phyloP scores from a whole-genome alignment of 106 monocot genomes.

The Acorus calamus region DNA sequence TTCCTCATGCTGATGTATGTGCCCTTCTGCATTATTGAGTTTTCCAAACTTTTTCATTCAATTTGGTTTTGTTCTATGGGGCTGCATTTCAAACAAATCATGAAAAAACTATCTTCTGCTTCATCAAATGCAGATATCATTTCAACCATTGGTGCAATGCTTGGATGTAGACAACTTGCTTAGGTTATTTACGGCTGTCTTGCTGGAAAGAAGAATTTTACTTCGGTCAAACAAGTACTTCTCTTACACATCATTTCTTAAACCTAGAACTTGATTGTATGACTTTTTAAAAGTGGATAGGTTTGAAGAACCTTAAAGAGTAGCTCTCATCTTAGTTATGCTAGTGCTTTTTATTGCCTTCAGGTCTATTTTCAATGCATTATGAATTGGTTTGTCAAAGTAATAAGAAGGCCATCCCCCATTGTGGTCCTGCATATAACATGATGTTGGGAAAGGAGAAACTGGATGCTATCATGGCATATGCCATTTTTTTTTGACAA shows the following conservation, averaged over 20 bases:
- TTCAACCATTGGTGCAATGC: slow-evolving; percentile 93
- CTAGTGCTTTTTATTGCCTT: background rate
- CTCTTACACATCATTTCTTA: background rate
- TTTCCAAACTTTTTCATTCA: slow-evolving; percentile 7
- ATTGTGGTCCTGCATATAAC: too few relatives aligned
- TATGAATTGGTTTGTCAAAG: too few relatives aligned
- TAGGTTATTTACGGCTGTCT: slow-evolving; percentile 81
- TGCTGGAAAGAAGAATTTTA: slow-evolving; percentile 96
- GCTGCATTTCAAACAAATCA: too few relatives aligned
- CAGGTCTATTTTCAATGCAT: too few relatives aligned
- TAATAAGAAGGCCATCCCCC: too few relatives aligned
- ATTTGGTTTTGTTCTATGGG: background rate
- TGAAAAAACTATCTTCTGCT: slow-evolving; percentile 2
- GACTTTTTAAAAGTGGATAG: too few relatives aligned
- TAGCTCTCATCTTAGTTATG: too few relatives aligned
- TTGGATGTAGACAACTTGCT: slow-evolving; percentile 96
- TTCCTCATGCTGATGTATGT: slow-evolving; percentile 96
- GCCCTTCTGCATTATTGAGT: background rate
- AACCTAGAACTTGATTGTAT: slow-evolving; percentile 1
- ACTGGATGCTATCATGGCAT: too few relatives aligned
- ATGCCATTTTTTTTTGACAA: too few relatives aligned
- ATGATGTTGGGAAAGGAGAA: too few relatives aligned
- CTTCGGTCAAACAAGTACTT: slow-evolving; percentile 91
- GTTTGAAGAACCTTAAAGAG: too few relatives aligned
- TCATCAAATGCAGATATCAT: slow-evolving; percentile 69